A percentile compares a stretch with the other conserved stretches of the same genome.
phyloP scores from a whole-genome alignment of 2,329 filamentous ascomycete genomes.

The Penicillium sp. region DNA sequence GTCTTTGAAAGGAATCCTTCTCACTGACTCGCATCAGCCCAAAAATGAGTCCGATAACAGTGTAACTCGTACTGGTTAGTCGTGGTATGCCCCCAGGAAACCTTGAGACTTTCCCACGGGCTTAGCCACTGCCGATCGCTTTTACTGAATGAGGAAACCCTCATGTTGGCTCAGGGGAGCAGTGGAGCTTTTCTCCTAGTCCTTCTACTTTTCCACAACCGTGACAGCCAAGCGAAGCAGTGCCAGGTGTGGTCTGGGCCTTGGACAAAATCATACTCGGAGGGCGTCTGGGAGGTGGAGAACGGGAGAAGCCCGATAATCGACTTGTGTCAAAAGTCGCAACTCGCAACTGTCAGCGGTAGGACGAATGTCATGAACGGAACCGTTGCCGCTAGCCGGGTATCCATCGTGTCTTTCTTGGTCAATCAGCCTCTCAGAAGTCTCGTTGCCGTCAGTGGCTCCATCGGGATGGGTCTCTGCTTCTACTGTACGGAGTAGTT shows the following conservation, averaged over 20 bases:
- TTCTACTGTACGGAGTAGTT: no score
- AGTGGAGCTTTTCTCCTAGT: constrained; percentile 1
- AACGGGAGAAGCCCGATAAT: not conserved
- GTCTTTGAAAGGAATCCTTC: not conserved
- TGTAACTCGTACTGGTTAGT: not conserved
- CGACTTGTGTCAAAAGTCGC: not conserved
- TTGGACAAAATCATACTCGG: not conserved
- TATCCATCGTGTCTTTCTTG: not conserved
- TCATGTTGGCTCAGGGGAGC: not conserved
- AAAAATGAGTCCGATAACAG: no score
- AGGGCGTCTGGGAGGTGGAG: not conserved
- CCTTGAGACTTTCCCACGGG: not conserved
- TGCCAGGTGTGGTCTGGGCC: constrained; percentile 1
- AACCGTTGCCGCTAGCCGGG: constrained; percentile 7
- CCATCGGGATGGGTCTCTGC: not conserved
- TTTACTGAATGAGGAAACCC: constrained; percentile 1
- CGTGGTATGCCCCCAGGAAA: not conserved
- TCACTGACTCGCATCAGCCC: not conserved
- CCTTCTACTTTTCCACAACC: not conserved
- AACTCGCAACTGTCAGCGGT: not conserved
- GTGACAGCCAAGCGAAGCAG: constrained; percentile 1
- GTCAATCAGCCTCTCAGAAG: not conserved
- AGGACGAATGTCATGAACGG: constrained; percentile 4
- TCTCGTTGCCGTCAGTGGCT: not conserved
- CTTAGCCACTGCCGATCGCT: constrained; percentile 4